Conservation (phyloP, 2,329 filamentous ascomycete genomes). For the Talaromyces sp. region DNA sequence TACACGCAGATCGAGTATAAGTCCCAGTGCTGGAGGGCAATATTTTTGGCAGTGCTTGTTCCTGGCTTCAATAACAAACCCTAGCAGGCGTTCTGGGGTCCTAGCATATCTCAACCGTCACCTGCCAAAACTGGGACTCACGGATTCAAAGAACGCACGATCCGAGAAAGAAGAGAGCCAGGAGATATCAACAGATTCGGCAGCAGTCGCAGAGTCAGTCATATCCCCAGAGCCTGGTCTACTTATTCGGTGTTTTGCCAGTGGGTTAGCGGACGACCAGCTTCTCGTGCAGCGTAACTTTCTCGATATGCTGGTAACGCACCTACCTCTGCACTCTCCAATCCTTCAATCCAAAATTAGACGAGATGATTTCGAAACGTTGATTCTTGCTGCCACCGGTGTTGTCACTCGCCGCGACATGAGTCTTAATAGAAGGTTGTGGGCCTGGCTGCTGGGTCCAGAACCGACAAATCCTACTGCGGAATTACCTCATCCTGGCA, state of each 20-base stretch:
- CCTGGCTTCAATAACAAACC: constrained; percentile 82
- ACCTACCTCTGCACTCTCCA: constrained; percentile 76
- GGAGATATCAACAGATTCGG: constrained; percentile 21
- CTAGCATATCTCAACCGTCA: constrained; percentile 78
- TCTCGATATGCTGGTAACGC: constrained; percentile 83
- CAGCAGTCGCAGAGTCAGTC: constrained; percentile 41
- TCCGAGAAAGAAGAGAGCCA: constrained; percentile 22
- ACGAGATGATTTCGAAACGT: constrained; percentile 68
- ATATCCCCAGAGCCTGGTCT: constrained; percentile 80
- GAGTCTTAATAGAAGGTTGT: constrained; percentile 91
- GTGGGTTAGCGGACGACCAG: constrained; percentile 81
- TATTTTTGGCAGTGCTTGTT: constrained; percentile 99
- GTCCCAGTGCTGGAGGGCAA: constrained; percentile 60
- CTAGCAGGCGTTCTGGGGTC: constrained; percentile 76
- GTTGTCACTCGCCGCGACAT: constrained; percentile 90
- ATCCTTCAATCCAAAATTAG: constrained; percentile 73
- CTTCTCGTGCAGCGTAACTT: constrained; percentile 90
- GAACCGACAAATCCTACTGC: constrained; percentile 43
- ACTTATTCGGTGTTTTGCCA: constrained; percentile 83
- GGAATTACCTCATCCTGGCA: constrained; percentile 21
- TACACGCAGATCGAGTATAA: constrained; percentile 45
- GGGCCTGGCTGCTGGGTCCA: constrained; percentile 91
- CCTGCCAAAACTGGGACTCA: constrained; percentile 63
- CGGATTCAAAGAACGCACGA: constrained; percentile 26
- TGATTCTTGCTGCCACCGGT: constrained; percentile 76